These are phyloP conservation scores for Penicillium vulpinum DNA, from an alignment of 2,329 filamentous ascomycete species.

Conservation along the genomic window DNA sequence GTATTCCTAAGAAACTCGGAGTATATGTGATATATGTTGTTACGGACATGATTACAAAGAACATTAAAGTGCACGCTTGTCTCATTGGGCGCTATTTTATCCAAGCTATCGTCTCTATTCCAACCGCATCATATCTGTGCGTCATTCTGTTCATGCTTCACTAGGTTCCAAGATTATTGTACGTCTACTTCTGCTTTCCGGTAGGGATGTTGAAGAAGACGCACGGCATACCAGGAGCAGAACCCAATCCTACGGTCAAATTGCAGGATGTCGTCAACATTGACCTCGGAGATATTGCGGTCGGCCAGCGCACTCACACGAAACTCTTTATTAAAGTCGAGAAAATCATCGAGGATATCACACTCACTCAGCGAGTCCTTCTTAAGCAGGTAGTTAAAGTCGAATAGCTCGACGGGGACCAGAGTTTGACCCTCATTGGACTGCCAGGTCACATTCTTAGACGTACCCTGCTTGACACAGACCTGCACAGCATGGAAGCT, in stretches of 20 bases:
- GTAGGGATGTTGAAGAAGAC: conserved; percentile 68
- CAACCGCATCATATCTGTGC: too few relatives aligned
- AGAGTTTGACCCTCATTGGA: conserved; percentile 73
- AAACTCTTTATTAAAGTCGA: conserved; percentile 73
- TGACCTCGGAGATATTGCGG: conserved; percentile 71
- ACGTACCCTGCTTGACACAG: conserved; percentile 54
- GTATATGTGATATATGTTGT: too few relatives aligned
- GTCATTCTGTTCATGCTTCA: too few relatives aligned
- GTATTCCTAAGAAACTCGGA: too few relatives aligned
- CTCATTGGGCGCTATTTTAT: too few relatives aligned
- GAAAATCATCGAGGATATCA: conserved; percentile 78
- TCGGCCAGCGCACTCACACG: conserved; percentile 76
- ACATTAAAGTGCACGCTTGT: too few relatives aligned
- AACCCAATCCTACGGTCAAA: conserved; percentile 77
- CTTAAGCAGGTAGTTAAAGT: conserved; percentile 91
- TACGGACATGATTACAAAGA: too few relatives aligned
- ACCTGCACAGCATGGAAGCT: conserved; percentile 50
- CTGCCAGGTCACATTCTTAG: conserved; percentile 71
- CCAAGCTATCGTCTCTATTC: too few relatives aligned
- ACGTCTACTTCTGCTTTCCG: conserved; percentile 51
- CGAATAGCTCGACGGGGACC: conserved; percentile 79
- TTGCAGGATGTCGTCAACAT: conserved; percentile 89
- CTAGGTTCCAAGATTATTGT: too few relatives aligned
- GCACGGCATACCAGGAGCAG: conserved; percentile 58
- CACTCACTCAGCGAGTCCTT: conserved; percentile 93